A percentile compares a stretch with the other conserved stretches of the same genome.
phyloP scores from a whole-genome alignment of 2,329 filamentous ascomycete genomes.

The Talaromyces sp. region DNA sequence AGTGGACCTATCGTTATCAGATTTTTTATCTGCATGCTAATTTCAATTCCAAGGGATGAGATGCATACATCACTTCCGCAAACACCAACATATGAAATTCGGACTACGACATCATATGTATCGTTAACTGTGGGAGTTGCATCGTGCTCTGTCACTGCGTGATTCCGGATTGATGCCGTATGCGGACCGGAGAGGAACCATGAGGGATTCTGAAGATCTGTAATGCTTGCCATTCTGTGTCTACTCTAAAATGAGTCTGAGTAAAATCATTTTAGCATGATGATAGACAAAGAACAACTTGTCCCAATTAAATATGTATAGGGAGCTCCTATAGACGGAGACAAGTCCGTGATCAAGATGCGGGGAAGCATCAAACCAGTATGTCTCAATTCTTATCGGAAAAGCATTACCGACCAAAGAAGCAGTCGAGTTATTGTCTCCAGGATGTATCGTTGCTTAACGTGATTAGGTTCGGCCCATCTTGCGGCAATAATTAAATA shows the following conservation, averaged over 20 bases:
- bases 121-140: neutral
- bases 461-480: neutral
- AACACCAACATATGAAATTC: neutral
- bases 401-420: neutral
- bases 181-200: neutral
- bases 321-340: neutral
- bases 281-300: too few species aligned
- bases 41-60: neutral
- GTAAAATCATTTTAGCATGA: too few species aligned
- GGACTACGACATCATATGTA: neutral
- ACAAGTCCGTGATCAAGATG: neutral
- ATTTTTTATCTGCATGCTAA: too few species aligned
- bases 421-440: too few species aligned
- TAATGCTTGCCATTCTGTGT: neutral
- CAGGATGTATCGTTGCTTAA: neutral
- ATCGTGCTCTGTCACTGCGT: neutral
- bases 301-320: neutral
- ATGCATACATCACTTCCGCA: neutral
- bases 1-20: conserved; percentile 29
- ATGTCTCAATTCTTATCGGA: neutral
- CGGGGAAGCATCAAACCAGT: neutral
- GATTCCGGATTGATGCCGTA: neutral
- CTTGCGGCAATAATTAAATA: neutral
- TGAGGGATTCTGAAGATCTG: neutral
- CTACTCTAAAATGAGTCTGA: neutral